Evolutionary conservation across 768 basidiomycete species (phyloP).

Genomic region (Boletus tomentosulus): DNA sequence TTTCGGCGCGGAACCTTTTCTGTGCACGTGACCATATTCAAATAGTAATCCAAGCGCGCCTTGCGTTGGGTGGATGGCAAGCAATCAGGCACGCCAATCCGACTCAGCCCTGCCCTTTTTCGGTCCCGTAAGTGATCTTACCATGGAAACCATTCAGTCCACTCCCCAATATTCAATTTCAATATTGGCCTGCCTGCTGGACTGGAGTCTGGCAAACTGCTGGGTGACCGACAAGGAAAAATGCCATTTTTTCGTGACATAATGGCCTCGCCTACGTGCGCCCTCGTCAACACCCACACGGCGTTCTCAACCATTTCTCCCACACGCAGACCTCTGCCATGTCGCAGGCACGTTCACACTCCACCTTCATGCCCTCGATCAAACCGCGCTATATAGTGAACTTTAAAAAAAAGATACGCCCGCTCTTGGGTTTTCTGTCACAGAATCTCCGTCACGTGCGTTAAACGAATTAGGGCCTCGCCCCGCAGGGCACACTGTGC

Average conservation of each 20-base stretch:
- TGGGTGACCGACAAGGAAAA: too few species aligned
- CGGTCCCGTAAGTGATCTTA: slow-evolving; percentile 27
- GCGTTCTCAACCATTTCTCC: slow-evolving; percentile 23
- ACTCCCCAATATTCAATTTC: too few species aligned
- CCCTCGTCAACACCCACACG: slow-evolving; percentile 1
- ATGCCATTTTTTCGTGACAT: too few species aligned
- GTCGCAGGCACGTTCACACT: slow-evolving; percentile 30
- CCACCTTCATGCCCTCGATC: slow-evolving; percentile 14
- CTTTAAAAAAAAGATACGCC: slow-evolving; percentile 11
- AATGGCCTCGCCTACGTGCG: too few species aligned
- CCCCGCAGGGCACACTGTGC: background rate
- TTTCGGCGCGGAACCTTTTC: slow-evolving; percentile 31
- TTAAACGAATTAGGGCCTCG: background rate
- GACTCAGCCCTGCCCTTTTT: slow-evolving; percentile 23
- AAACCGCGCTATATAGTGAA: slow-evolving; percentile 17
- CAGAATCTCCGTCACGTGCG: background rate
- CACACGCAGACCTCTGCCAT: slow-evolving; percentile 20
- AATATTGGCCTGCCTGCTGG: too few species aligned
- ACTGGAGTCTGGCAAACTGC: too few species aligned
- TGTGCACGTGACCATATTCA: slow-evolving; percentile 4
- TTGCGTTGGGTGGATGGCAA: background rate
- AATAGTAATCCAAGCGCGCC: background rate
- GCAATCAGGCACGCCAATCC: slow-evolving; percentile 24
- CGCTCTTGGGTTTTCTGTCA: background rate
- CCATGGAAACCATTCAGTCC: slow-evolving; percentile 25